Evolutionary conservation across 148 eudicot genomes (phyloP).

Genomic region (Camellia sinensis): DNA sequence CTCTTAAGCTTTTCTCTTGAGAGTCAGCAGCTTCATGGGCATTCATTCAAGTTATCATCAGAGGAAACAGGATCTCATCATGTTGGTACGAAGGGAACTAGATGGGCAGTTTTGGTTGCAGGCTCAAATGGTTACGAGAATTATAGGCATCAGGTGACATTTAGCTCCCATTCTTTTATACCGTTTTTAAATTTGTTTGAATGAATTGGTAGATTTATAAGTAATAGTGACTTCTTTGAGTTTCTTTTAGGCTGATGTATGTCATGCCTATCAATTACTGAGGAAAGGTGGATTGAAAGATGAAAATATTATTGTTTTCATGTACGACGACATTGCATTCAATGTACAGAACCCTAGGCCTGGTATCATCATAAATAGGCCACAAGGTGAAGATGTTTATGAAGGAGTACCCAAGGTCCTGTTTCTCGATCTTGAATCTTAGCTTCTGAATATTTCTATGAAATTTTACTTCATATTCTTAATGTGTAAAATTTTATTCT

Average conservation of each 20-base stretch:
- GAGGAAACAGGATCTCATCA: conserved; percentile 3
- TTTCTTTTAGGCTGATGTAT: conserved; percentile 48
- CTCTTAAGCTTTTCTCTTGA: conserved; percentile 10
- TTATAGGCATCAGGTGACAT: conserved; percentile 11
- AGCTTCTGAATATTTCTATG: not conserved
- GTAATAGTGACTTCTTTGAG: not conserved
- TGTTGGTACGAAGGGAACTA: not conserved
- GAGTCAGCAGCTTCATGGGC: conserved; percentile 8
- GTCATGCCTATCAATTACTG: conserved; percentile 64
- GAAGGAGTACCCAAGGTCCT: conserved; percentile 78
- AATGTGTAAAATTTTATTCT: conserved; percentile 3
- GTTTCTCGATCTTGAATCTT: not conserved
- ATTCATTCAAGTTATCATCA: conserved; percentile 6
- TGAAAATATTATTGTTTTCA: conserved; percentile 57
- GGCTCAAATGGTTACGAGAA: not conserved
- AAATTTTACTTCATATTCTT: not conserved
- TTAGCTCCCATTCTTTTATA: not conserved
- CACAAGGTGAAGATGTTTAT: conserved; percentile 68
- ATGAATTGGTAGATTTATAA: not conserved
- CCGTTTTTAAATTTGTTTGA: not conserved
- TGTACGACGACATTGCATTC: conserved; percentile 64
- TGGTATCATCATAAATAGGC: conserved; percentile 63
- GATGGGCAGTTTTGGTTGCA: conserved; percentile 12
- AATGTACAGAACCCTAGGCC: conserved; percentile 50
- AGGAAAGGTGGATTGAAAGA: conserved; percentile 65